These are phyloP conservation scores for Fonsecaea nubica DNA, from an alignment of 2,329 filamentous ascomycete species.

Conservation along the genomic window DNA sequence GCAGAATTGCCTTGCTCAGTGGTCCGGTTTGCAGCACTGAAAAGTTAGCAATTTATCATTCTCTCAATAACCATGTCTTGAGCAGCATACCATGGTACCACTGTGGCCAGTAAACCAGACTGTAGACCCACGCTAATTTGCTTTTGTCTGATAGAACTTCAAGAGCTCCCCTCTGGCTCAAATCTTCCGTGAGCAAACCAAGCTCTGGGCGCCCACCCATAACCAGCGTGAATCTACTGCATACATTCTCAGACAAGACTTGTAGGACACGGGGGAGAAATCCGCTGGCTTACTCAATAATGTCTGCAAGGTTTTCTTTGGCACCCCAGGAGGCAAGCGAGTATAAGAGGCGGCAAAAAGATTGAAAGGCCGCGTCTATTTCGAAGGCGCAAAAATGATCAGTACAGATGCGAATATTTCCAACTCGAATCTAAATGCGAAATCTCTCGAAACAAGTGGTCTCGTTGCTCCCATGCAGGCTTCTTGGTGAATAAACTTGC, in stretches of 20 bases:
- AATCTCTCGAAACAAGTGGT: neutral
- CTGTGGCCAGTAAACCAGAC: neutral
- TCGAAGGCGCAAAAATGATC: neutral
- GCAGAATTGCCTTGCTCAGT: slow-evolving; percentile 1
- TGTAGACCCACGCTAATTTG: neutral
- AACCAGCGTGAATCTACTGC: neutral
- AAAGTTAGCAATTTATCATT: neutral
- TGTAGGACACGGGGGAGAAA: neutral
- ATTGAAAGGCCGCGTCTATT: neutral
- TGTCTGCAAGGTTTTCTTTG: neutral
- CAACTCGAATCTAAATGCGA: neutral
- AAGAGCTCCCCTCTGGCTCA: neutral
- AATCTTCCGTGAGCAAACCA: neutral
- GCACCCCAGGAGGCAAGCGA: neutral
- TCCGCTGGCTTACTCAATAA: neutral
- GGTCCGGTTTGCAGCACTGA: slow-evolving; percentile 12
- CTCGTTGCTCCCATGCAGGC: neutral
- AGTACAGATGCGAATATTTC: neutral
- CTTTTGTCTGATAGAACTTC: neutral
- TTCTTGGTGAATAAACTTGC: neutral
- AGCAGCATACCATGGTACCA: slow-evolving; percentile 6
- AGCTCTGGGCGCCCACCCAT: neutral
- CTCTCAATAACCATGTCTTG: neutral
- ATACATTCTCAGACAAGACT: neutral
- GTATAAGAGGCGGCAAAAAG: neutral